Evolutionary conservation across 495 filamentous ascomycete genomes (phyloP), one percentile per base, ranked within the genome.

Genomic region (Geoglossum glabrum): DNA sequence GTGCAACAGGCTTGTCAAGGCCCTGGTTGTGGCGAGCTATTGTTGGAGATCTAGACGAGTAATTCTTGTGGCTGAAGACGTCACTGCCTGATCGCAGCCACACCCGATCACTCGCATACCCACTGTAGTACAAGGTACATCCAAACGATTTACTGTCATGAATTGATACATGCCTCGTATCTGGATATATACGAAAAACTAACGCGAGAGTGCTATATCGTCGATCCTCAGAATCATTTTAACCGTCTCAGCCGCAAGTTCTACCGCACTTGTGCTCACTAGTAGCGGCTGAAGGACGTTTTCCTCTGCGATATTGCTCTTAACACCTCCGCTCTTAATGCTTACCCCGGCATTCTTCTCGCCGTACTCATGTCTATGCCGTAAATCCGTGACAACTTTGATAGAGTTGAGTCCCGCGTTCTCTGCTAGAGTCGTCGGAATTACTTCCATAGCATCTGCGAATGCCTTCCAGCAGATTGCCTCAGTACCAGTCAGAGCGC

Each of bases 211-310:
- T 54, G 85, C 86, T 71, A 94, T 90, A 71, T 96, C 90, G 71
- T 95, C 90, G 73, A 96, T 95, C 72, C 90, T 82, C 72, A 96
- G 78, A 71, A 96, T 84, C 88, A 97, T 94, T 79, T 97, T 98
- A 62, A 95, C 89, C 58, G 92, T 97, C 76, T 98, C 92, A 1
- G 87, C 87, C 38, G 93, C 92, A 67, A 98, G 71, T 74, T 98
- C 88, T 66, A 98, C 90, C 2, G 92, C 89, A 69, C 90, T 96
- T 38, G 92, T 98, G 75, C 86, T 94, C 50, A 98, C 92, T 56
- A 98, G 71, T 68, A 98, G 72, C 10, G 92, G 92, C 75, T 98
- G 92, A 69, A 98, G 73, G 52, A 98, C 94, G 63, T 95, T 96
- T 77, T 98, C 92, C 65, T 95, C 93, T 49, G 84, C 83, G 61